phyloP scores from a whole-genome alignment of 345 rosid species.

The Sonneratia alba region DNA sequence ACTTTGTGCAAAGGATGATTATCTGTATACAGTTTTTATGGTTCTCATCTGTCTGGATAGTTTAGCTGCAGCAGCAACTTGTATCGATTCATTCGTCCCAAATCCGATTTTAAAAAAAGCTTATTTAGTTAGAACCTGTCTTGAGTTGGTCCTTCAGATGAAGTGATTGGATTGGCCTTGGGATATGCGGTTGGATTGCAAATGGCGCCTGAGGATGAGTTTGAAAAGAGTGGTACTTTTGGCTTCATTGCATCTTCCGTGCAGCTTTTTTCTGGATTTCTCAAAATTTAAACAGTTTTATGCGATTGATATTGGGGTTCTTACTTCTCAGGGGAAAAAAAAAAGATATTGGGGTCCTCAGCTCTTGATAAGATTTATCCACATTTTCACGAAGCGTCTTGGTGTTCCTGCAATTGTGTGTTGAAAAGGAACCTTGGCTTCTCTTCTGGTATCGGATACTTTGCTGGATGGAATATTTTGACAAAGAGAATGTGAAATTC shows the following conservation, averaged over 20 bases:
- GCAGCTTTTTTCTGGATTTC: background rate
- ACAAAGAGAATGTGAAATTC: background rate
- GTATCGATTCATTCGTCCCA: background rate
- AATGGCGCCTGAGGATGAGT: background rate
- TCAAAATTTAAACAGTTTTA: background rate
- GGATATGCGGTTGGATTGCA: background rate
- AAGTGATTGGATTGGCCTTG: too few relatives aligned
- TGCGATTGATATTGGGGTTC: background rate
- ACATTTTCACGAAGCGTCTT: background rate
- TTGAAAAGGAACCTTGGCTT: background rate
- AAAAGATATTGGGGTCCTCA: background rate
- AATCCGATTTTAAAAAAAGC: background rate
- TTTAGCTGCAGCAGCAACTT: background rate
- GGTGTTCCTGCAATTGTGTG: background rate
- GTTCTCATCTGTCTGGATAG: background rate
- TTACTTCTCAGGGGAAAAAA: too few relatives aligned
- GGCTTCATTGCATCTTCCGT: background rate
- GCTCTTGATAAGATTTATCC: background rate
- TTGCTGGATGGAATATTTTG: too few relatives aligned
- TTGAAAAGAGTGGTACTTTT: background rate
- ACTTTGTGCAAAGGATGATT: background rate
- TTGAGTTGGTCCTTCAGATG: background rate
- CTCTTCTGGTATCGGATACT: background rate
- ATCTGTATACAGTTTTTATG: background rate
- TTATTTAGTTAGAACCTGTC: background rate